Conservation (phyloP, 2,329 filamentous ascomycete genomes). For the Aspergillus sp. region DNA sequence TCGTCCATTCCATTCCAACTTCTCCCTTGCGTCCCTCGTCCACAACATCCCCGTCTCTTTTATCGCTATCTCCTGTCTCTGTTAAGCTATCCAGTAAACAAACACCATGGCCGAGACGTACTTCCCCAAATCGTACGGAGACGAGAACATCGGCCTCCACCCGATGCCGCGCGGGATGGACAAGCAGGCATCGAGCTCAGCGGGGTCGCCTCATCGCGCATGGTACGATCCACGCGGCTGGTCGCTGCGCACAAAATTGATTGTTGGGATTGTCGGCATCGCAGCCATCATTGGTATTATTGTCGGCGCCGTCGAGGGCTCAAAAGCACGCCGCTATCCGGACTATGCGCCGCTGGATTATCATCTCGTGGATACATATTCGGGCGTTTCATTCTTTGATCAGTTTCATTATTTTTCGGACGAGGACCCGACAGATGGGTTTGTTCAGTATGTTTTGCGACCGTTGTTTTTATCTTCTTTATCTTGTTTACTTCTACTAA, state of each 20-base stretch:
- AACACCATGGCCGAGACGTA: background rate
- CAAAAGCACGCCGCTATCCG: slow-evolving; percentile 42
- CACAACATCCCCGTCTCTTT: background rate
- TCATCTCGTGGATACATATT: slow-evolving; percentile 42
- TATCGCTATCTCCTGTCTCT: background rate
- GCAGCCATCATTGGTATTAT: slow-evolving; percentile 51
- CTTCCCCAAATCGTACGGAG: background rate
- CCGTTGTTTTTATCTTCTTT: too few relatives aligned
- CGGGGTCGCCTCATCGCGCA: background rate
- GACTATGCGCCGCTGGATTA: slow-evolving; percentile 45
- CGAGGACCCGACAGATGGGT: slow-evolving; percentile 46
- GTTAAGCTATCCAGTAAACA: background rate
- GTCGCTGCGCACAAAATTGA: slow-evolving; percentile 54
- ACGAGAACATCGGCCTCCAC: too few relatives aligned
- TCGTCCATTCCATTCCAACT: background rate
- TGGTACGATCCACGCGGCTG: slow-evolving; percentile 55
- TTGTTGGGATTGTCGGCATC: slow-evolving; percentile 39
- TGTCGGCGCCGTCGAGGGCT: slow-evolving; percentile 43
- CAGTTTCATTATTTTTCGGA: slow-evolving; percentile 47
- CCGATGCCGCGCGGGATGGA: background rate
- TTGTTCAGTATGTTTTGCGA: slow-evolving; percentile 45
- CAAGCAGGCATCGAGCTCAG: slow-evolving; percentile 3
- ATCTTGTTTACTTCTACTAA: background rate
- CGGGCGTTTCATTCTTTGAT: slow-evolving; percentile 45
- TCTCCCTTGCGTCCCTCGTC: background rate